Percentiles rank a stretch among this genome's conserved stretches.
These are phyloP conservation scores for Lasiodiplodia citricola DNA, from an alignment of 2,329 filamentous ascomycete species.

Conservation along the genomic window DNA sequence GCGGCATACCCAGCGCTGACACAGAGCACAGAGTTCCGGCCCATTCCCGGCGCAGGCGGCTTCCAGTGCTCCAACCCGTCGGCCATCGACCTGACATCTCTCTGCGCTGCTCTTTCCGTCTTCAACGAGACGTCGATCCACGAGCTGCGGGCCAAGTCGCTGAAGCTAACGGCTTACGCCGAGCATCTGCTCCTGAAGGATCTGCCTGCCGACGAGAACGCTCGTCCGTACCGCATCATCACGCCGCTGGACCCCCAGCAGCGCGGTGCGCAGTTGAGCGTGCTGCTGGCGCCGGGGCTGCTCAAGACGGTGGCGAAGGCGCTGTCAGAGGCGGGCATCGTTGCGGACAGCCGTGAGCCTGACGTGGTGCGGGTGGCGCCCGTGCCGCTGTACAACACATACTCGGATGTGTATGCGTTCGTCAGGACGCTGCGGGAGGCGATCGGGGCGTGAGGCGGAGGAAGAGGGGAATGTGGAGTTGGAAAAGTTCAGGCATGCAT, in stretches of 20 bases:
- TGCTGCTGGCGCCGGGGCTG: constrained; percentile 54
- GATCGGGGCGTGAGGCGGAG: constrained; percentile 1
- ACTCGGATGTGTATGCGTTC: constrained; percentile 16
- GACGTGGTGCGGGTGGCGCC: constrained; percentile 28
- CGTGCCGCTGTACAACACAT: constrained; percentile 28
- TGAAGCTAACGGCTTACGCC: constrained; percentile 70
- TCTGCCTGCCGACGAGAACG: constrained; percentile 21
- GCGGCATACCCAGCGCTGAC: neutral
- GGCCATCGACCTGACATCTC: constrained; percentile 68
- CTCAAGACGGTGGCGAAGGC: constrained; percentile 18
- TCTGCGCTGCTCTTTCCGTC: constrained; percentile 67
- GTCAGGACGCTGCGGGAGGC: constrained; percentile 7
- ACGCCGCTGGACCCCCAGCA: constrained; percentile 66
- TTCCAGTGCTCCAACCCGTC: constrained; percentile 76
- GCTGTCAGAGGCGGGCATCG: constrained; percentile 23
- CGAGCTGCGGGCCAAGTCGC: constrained; percentile 66
- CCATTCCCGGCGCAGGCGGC: constrained; percentile 70
- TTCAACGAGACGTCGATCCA: constrained; percentile 69
- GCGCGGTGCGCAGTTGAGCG: constrained; percentile 72
- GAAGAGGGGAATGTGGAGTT: neutral
- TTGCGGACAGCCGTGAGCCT: constrained; percentile 27
- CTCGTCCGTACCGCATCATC: constrained; percentile 54
- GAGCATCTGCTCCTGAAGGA: constrained; percentile 62
- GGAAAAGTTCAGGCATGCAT: neutral
- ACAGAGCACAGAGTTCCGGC: constrained; percentile 57